Conservation (phyloP, 345 rosid genomes). For the Eucalyptus globulus region DNA sequence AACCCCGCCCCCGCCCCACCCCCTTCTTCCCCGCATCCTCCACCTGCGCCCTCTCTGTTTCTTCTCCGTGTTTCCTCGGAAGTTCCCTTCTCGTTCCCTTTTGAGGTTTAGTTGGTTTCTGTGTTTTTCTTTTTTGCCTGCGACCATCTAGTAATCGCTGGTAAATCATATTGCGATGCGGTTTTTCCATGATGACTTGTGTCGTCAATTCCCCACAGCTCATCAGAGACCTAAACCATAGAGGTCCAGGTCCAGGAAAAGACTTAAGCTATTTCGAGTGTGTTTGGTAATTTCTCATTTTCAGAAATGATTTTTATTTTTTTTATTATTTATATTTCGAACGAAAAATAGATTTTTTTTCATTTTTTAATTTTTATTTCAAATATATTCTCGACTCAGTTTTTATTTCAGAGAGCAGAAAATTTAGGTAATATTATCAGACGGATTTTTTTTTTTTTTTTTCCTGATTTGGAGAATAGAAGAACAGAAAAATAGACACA, state of each 20-base stretch:
- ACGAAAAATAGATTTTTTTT: no score
- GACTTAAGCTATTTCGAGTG: no score
- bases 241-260: not conserved
- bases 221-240: not conserved
- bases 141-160: not conserved
- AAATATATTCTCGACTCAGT: no score
- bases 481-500: no score
- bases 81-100: not conserved
- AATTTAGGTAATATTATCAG: no score
- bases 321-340: no score
- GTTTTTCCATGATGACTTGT: not conserved
- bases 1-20: not conserved
- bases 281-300: no score
- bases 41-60: not conserved
- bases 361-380: accelerated
- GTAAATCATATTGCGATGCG: not conserved
- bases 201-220: not conserved
- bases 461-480: no score
- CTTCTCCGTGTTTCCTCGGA: not conserved
- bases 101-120: not conserved
- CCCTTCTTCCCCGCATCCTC: not conserved
- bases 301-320: no score
- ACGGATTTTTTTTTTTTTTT: no score
- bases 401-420: no score
- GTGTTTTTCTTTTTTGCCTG: not conserved